phyloP scores from a whole-genome alignment of 441 rosid species.

The Adansonia gregorii region DNA sequence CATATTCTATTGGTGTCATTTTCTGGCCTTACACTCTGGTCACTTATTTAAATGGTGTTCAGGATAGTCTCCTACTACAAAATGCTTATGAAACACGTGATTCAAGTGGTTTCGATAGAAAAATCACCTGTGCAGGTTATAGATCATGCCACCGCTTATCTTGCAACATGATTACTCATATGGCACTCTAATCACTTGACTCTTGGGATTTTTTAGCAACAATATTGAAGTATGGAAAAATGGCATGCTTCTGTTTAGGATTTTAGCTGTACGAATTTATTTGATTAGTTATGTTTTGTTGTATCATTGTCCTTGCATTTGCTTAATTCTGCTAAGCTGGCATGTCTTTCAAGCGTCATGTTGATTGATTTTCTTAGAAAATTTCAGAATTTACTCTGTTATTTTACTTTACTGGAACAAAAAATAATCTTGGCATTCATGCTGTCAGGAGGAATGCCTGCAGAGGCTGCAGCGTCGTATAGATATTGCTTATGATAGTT shows the following conservation, averaged over 20 bases:
- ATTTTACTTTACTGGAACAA: not conserved
- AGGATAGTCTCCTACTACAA: not conserved
- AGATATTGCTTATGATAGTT: conserved; percentile 82
- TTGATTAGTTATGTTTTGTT: not conserved
- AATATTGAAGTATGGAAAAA: conserved; percentile 2
- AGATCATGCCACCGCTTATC: not conserved
- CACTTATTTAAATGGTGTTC: not conserved
- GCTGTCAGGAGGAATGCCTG: conserved; percentile 82
- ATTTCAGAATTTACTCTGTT: not conserved
- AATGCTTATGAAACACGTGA: not conserved
- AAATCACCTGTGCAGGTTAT: not conserved
- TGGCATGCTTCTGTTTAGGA: not conserved
- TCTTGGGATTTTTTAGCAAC: conserved; percentile 1
- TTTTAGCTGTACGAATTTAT: conserved; percentile 11
- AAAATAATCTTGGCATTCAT: conserved; percentile 21
- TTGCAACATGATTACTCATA: not conserved
- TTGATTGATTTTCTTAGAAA: conserved; percentile 3
- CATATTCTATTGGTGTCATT: not conserved
- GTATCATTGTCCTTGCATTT: conserved; percentile 2
- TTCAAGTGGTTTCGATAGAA: not conserved
- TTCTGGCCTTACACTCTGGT: not conserved
- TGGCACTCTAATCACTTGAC: not conserved
- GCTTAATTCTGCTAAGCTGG: not conserved
- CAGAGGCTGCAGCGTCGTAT: conserved; percentile 81
- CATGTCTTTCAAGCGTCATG: not conserved